Base-by-base conservation (phyloP, 2,329 filamentous ascomycete species). In the Lasiodiplodia hormozganensis region DNA sequence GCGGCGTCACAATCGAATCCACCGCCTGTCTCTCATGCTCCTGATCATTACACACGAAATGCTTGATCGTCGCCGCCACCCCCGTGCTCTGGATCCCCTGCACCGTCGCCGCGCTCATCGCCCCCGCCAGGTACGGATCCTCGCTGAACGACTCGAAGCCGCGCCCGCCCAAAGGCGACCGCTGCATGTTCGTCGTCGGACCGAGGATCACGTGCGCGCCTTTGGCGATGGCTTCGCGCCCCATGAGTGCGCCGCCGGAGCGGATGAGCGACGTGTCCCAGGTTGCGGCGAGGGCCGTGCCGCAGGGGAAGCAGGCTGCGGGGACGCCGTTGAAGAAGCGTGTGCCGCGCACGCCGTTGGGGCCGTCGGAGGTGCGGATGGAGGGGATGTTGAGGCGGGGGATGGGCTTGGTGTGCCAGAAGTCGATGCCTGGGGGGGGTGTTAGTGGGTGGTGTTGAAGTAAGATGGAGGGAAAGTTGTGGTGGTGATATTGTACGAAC, bases 131-230 rank as follows among this genome's bases (percentile, higher is more conserved):
- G 72, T 86, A 90, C 0, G 87, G 82, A 70, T 93, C 91, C 76
- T 93, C 91, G 25, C 88, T 87, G 74, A 88, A 92, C 1, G 87
- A 90, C 76, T 93, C 91, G 72, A 95, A 96, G 70, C 93, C 93
- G 69, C 92, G 86, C 8, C 92, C 92, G 4, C 92, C 92, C 0
- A 96, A 84, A 0, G 92, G 92, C 68, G 92, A 91, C 16, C 92
- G 87, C 73, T 96, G 92, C 81, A 93, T 90, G 79, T 92, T 94
- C 68, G 93, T 90, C 0, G 92, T 94, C 0, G 91, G 92, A 0
- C 90, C 92, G 2, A 95, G 85, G 8, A 94, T 83, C 53, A 94
- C 86, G 70, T 92, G 87, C 34, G 90, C 89, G 4, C 91, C 90
- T 75, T 92, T 90, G 7, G 91, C 90, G 72, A 88, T 89, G 25